Evolutionary conservation across 306 rosid species (phyloP).

Genomic region (Erythrophleum fordii): DNA sequence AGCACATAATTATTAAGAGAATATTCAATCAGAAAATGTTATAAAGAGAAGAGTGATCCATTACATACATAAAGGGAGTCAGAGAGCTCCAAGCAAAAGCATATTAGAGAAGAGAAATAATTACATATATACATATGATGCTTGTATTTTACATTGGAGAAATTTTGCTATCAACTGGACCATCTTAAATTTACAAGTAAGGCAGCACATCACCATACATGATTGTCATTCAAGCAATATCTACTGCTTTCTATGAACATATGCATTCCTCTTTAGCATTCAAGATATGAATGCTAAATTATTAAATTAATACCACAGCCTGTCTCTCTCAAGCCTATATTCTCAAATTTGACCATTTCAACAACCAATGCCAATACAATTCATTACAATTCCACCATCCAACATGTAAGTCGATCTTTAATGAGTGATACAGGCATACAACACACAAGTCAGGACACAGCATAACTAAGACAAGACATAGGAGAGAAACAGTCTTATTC

Average conservation of each 20-base stretch:
- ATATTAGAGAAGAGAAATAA: not conserved
- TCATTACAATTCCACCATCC: not conserved
- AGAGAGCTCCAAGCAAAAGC: not conserved
- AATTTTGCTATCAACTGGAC: not conserved
- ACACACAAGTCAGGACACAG: not conserved
- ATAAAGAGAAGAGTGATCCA: not conserved
- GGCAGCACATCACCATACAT: not conserved
- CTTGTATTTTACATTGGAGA: not conserved
- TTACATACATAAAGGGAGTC: not conserved
- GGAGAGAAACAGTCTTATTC: not conserved
- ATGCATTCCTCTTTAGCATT: slow-evolving; percentile 9
- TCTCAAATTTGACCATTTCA: not conserved
- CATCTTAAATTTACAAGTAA: slow-evolving; percentile 16
- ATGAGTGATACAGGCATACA: not conserved
- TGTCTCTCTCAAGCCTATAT: not conserved
- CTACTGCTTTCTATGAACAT: not conserved
- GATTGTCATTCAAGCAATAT: slow-evolving; percentile 12
- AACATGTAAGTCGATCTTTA: not conserved
- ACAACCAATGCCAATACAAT: not conserved
- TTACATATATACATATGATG: not conserved
- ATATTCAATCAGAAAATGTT: not conserved
- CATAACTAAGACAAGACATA: not conserved
- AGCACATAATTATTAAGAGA: not conserved
- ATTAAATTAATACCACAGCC: not conserved
- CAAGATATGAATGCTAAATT: slow-evolving; percentile 8